phyloP scores from a whole-genome alignment of 176 grass and related monocot genomes.

The Musa schizocarpa region DNA sequence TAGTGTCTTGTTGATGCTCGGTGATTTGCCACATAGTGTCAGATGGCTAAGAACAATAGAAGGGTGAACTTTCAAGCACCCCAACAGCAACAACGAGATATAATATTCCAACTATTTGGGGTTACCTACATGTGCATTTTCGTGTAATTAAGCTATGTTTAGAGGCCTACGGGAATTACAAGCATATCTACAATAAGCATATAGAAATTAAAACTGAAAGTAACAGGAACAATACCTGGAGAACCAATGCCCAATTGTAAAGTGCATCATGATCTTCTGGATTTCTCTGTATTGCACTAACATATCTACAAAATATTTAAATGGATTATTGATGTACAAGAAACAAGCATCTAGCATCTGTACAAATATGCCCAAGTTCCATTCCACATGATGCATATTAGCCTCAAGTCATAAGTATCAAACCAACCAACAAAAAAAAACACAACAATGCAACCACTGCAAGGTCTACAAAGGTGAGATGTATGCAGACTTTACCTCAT shows the following conservation, averaged over 20 bases:
- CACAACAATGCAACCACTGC: no score
- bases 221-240: conserved; percentile 52
- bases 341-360: conserved; percentile 12
- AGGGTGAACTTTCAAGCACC: no score
- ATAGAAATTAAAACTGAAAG: background rate
- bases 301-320: conserved; percentile 56
- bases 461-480: no score
- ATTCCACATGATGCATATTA: background rate
- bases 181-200: background rate
- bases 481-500: no score
- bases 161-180: background rate
- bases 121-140: background rate
- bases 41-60: no score
- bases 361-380: background rate
- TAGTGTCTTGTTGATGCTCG: no score
- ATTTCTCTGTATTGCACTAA: conserved; percentile 93
- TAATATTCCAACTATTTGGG: background rate
- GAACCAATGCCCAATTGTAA: conserved; percentile 98
- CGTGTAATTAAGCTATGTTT: background rate
- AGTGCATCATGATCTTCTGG: conserved; percentile 90
- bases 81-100: no score
- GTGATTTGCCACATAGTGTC: no score
- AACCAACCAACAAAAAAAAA: background rate
- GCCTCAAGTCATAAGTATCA: background rate
- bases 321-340: background rate